Evolutionary conservation across 306 rosid genomes (phyloP), one percentile per base, ranked within the genome.

Genomic region (Mimosa pudica): DNA sequence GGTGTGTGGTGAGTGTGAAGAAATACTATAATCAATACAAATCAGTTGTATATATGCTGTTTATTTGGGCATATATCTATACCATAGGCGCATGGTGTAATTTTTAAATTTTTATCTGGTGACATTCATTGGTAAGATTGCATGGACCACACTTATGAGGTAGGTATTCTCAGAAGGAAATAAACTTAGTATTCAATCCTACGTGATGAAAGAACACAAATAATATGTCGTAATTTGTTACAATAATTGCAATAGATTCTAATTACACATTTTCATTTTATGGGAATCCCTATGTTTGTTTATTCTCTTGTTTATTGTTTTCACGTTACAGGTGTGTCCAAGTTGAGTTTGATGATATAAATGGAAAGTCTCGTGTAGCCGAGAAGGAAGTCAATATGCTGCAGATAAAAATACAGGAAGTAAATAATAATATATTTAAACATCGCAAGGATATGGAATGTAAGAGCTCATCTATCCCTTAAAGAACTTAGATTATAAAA

Each of bases 381-480:
- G 97, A 92, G 86, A 92, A 84, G 84, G 98, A 91, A 87, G 97
- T 95, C 72, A 89, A 89, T 81, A 83, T 86, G 88, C 77, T 89
- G 87, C 94, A 89, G 88, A 86, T 86, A 82, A 95, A 91, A 90
- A 77, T 89, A 81, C 77, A 89, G 77, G 98, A 90, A 83, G 90
- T 85, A 76, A 84, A 89, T 62, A 86, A 63, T 82, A 91, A 84
- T 73, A 82, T 89, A 55, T 89, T 87, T 80, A 95, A 86, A 84
- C 79, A 89, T 81, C 89, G 61, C 36, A 95, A 88, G 86, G 97
- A 95, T 87, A 75, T 90, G 88, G 97, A 91, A 42, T 88, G 98
- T 92, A 84, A 88, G 98, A 83, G 93, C 63, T 74, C 83, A 60
- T 82, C 46, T 78, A 17, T 57, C 75, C 51, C 60, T 68, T 44